These are phyloP conservation scores for Aspergillus caelatus DNA, from an alignment of 2,329 filamentous ascomycete species.

Conservation along the genomic window DNA sequence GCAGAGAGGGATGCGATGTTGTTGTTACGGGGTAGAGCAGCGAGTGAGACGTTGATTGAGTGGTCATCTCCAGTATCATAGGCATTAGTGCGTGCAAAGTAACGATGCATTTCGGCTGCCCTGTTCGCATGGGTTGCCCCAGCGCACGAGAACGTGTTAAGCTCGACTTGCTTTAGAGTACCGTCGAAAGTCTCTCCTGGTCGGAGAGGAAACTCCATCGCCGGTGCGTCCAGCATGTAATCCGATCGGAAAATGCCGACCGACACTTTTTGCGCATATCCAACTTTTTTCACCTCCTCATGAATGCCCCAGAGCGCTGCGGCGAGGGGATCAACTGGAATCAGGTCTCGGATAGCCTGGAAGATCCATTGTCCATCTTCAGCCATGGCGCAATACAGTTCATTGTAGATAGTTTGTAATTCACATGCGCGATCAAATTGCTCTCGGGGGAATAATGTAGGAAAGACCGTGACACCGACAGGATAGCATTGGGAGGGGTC, in stretches of 20 bases:
- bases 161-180: constrained; percentile 49
- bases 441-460: constrained; percentile 36
- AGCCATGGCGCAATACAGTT: constrained; percentile 57
- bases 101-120: constrained; percentile 46
- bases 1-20: constrained; percentile 36
- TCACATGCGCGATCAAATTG: constrained; percentile 51
- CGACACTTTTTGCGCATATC: constrained; percentile 32
- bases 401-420: constrained; percentile 62
- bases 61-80: constrained; percentile 21
- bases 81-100: constrained; percentile 27
- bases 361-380: constrained; percentile 44
- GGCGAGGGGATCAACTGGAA: constrained; percentile 38
- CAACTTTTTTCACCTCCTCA: constrained; percentile 30
- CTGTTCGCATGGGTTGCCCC: constrained; percentile 46
- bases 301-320: constrained; percentile 43
- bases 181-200: neutral
- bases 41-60: constrained; percentile 3
- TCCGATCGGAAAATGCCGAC: constrained; percentile 49
- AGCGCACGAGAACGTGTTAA: constrained; percentile 49
- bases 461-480: constrained; percentile 39
- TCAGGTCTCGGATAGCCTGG: constrained; percentile 32
- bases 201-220: neutral
- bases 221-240: constrained; percentile 45
- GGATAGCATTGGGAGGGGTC: constrained; percentile 37
- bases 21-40: constrained; percentile 35